Evolutionary conservation across 352 stramenopile genomes (phyloP), one percentile per base, ranked within the genome.

Genomic region (Phytopythium delawarense): DNA sequence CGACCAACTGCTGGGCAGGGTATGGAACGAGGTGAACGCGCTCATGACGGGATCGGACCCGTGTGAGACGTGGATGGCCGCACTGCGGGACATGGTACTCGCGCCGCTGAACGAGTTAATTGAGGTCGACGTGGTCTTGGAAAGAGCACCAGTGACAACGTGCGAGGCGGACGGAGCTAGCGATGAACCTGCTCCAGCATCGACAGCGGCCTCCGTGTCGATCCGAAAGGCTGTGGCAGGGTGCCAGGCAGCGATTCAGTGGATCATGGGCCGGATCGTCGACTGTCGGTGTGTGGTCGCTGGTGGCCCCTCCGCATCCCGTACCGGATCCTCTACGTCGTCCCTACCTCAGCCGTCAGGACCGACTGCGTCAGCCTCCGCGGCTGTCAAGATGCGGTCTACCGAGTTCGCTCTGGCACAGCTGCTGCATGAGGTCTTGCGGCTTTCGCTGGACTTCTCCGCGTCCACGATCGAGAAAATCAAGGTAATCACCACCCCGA

Each of bases 341-440:
- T 40, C 18, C 34, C n/a, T 16, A 42, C 46, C 39, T 37, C 32
- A 57, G 4, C n/a, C 32, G 18, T 40, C 28, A 61, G 56, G 69
- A 28, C 28, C 65, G 5, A 71, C 74, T 59, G 62, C 63, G 20
- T 56, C 51, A 12, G n/a, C 35, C 8, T 63, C 48, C 8, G 30
- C 56, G 25, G 21, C 62, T 34, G 28, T 71, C 20, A 65, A 78
- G 59, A 45, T 76, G 46, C 61, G 65, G 21, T 76, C 65, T 16
- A 75, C 72, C 3, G 83, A 90, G 39, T 78, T 82, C 49, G 64
- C 63, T 4, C 64, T 92, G 13, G 80, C 83, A n/a, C 63, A 64
- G n/a, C 63, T 88, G 23, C 60, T 88, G 13, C 75, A 82, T 25
- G 50, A 69, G 20, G 62, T 90, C 2, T 49, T 88, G 37, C 44